Percentiles rank a stretch among this genome's conserved stretches.
phyloP scores from a whole-genome alignment of 495 filamentous ascomycete species.

The Rhizodiscina lignyota region DNA sequence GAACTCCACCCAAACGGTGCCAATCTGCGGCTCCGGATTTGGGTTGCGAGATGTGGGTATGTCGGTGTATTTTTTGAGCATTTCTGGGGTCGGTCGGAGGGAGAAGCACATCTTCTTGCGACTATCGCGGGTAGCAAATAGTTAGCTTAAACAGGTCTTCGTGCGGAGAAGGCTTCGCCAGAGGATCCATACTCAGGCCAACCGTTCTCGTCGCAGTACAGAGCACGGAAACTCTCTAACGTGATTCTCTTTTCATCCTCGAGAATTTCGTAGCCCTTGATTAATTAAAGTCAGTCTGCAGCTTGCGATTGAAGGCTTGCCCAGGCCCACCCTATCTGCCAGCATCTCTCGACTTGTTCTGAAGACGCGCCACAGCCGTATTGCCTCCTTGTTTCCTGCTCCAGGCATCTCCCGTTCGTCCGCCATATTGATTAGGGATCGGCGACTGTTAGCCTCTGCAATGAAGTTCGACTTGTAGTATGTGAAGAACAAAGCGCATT shows the following conservation, averaged over 20 bases:
- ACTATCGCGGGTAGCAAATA: conserved; percentile 26
- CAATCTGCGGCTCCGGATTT: conserved; percentile 37
- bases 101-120: conserved; percentile 74
- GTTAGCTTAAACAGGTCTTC: conserved; percentile 14
- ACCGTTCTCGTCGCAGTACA: conserved; percentile 53
- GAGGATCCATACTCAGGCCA: conserved; percentile 42
- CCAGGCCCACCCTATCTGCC: conserved; percentile 16
- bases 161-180: neutral
- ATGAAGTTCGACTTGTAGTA: too few species aligned
- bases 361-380: conserved; percentile 18
- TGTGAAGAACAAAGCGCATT: too few species aligned
- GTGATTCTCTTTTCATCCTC: conserved; percentile 77
- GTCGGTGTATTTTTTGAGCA: conserved; percentile 69
- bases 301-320: neutral
- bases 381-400: conserved; percentile 6
- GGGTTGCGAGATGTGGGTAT: conserved; percentile 45
- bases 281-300: conserved; percentile 8
- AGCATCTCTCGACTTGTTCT: conserved; percentile 22
- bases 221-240: conserved; percentile 52
- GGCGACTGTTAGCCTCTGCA: too few species aligned
- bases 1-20: conserved; percentile 90
- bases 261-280: conserved; percentile 76
- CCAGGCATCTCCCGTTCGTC: too few species aligned
- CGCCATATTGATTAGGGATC: too few species aligned
- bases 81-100: conserved; percentile 60